Base-by-base conservation (phyloP, 2,329 filamentous ascomycete species). In the Nothopassalora personata region DNA sequence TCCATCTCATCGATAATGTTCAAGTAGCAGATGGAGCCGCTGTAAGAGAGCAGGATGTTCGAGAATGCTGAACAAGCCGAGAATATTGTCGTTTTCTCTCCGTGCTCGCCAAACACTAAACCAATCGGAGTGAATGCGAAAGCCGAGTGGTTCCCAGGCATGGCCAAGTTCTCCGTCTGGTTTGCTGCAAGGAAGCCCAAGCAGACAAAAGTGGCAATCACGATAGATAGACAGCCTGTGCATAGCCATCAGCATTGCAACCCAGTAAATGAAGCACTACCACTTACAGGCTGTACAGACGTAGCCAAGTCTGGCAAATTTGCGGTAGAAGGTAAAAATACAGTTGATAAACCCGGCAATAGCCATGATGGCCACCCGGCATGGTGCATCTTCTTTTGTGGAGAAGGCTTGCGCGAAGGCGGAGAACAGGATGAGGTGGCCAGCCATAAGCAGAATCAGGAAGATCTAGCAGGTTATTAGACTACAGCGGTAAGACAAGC, bases 11-110 rank as follows among this genome's bases (percentile, higher is more conserved):
- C 79, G 67, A 86, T 83, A 69, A 89, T 81, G 61, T 78, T 80
- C 72, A 88, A 86, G 76, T 87, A 88, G 54, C 83, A 83, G n/a
- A 85, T 83, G 67, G 87, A 85, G 34, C 84, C 84, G 33, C 64
- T 69, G 61, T 65, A 91, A 57, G 88, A 86, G 60, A 90, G 84
- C 60, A 89, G 79, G 55, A 91, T 90, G 75, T 89, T 89, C 68
- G 78, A 80, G 49, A 88, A 79, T 18, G 83, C 80, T 76, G 47
- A 6, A n/a, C 31, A 52, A 19, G 27, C 49, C 11, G 15, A n/a
- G 23, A 18, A 46, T 28, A 53, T 18, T 31, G 46, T 48, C n/a
- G 43, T 31, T 2, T 19, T 31, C 27, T 47, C 10, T 10, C 55
- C 48, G 18, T 39, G 8, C 4, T 15, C 28, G 11, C 49, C 49